phyloP scores from a whole-genome alignment of 345 rosid genomes.

The Aquilaria malaccensis region DNA sequence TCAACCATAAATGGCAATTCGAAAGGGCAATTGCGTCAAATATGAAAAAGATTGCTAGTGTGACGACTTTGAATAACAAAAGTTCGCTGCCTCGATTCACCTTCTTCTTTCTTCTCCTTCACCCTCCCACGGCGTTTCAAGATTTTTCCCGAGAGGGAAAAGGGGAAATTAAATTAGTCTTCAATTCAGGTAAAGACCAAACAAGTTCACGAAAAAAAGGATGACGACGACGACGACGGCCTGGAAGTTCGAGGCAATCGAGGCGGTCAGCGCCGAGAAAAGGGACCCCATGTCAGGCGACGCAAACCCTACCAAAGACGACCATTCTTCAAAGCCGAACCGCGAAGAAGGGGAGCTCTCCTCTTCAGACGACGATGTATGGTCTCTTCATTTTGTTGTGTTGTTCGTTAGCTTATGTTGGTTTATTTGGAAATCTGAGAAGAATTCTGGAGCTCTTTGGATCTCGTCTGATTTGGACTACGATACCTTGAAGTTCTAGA shows the following conservation, averaged over 20 bases:
- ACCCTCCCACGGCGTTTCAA: too few relatives aligned
- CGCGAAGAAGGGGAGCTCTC: constrained; percentile 93
- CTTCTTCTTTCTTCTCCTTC: too few relatives aligned
- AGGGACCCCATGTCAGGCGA: constrained; percentile 7
- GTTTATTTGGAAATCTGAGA: too few relatives aligned
- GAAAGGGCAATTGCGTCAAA: too few relatives aligned
- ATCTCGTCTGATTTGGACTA: background rate
- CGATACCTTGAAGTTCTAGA: background rate
- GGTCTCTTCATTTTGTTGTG: background rate
- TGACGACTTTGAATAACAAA: background rate
- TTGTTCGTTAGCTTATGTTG: background rate
- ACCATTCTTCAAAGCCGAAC: constrained; percentile 8
- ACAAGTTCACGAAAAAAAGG: background rate
- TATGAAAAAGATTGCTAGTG: too few relatives aligned
- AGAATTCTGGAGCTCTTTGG: background rate
- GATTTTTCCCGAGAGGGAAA: constrained; percentile 4
- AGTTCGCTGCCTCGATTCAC: background rate
- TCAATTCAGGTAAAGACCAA: background rate
- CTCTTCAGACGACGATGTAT: constrained; percentile 54
- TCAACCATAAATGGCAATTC: too few relatives aligned
- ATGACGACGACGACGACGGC: too few relatives aligned
- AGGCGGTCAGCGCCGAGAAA: constrained; percentile 10
- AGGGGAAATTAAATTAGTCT: background rate
- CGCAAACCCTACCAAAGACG: constrained; percentile 19
- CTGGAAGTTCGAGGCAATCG: constrained; percentile 8